Conservation (phyloP, 1,284 basidiomycete species). For the Trametes versicolor region DNA sequence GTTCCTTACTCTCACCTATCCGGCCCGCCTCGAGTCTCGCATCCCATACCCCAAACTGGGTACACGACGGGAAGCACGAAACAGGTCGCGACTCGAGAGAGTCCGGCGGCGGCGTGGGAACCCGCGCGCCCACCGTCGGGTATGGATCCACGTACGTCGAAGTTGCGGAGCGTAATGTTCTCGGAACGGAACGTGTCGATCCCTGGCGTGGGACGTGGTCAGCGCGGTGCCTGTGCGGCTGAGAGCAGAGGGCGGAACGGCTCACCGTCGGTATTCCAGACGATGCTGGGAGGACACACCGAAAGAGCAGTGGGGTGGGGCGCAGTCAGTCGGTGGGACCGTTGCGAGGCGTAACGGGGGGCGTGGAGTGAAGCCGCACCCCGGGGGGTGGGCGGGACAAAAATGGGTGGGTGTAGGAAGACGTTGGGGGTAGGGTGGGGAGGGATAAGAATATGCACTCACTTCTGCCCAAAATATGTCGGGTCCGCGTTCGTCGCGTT, state of each 20-base stretch:
- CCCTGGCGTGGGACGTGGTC: conserved; percentile 44
- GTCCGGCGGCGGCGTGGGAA: conserved; percentile 5
- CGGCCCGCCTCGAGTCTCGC: neutral
- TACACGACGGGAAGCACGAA: neutral
- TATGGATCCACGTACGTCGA: conserved; percentile 50
- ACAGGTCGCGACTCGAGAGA: neutral
- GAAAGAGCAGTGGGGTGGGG: neutral
- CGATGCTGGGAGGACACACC: conserved; percentile 50
- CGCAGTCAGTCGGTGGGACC: neutral
- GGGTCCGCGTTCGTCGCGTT: conserved; percentile 71
- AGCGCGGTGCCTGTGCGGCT: neutral
- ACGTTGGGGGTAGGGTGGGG: neutral
- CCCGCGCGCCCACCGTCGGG: neutral
- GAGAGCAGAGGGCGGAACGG: conserved; percentile 1
- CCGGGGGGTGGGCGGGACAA: neutral
- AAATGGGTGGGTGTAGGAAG: neutral
- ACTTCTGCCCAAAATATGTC: conserved; percentile 60
- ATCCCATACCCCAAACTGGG: neutral
- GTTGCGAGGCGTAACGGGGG: too few relatives aligned
- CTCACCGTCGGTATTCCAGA: conserved; percentile 72
- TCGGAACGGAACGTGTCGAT: conserved; percentile 70
- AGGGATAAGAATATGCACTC: conserved; percentile 31
- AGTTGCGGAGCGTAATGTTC: conserved; percentile 60
- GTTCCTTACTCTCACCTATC: neutral
- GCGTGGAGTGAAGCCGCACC: too few relatives aligned